Conservation (phyloP, 345 rosid species). For the Clarkia xantiana region DNA sequence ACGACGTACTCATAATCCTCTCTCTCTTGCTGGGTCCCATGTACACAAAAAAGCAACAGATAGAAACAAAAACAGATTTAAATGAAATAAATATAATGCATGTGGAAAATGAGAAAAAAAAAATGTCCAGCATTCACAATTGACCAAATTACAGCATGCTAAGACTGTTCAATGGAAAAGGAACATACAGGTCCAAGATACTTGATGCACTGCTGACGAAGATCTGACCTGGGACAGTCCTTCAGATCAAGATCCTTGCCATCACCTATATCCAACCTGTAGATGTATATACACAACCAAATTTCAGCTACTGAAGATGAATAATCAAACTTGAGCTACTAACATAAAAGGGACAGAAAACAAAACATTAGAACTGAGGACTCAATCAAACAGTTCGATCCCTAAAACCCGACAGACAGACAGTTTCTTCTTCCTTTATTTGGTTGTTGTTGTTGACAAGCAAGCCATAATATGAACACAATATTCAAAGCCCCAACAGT, state of each 20-base stretch:
- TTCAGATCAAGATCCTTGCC: conserved; percentile 64
- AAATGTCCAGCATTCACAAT: background rate
- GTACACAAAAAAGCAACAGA: background rate
- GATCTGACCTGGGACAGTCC: conserved; percentile 50
- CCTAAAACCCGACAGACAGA: no score
- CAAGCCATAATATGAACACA: no score
- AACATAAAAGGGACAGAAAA: no score
- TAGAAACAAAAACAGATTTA: background rate
- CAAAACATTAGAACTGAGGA: no score
- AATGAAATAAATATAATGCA: background rate
- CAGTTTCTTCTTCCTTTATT: no score
- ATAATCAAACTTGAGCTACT: background rate
- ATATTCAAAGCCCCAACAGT: no score
- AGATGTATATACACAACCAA: background rate
- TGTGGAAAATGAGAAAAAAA: conserved; percentile 6
- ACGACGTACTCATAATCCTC: conserved; percentile 55
- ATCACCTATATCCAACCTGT: conserved; percentile 83
- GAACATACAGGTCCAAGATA: conserved; percentile 85
- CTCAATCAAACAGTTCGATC: no score
- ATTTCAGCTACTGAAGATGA: background rate
- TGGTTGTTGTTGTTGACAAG: no score
- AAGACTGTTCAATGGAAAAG: background rate
- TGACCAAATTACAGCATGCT: background rate
- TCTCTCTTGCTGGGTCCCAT: conserved; percentile 73
- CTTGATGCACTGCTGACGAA: conserved; percentile 64